These are phyloP conservation scores for Kernera saxatilis DNA, from an alignment of 345 rosid species.

Conservation along the genomic window DNA sequence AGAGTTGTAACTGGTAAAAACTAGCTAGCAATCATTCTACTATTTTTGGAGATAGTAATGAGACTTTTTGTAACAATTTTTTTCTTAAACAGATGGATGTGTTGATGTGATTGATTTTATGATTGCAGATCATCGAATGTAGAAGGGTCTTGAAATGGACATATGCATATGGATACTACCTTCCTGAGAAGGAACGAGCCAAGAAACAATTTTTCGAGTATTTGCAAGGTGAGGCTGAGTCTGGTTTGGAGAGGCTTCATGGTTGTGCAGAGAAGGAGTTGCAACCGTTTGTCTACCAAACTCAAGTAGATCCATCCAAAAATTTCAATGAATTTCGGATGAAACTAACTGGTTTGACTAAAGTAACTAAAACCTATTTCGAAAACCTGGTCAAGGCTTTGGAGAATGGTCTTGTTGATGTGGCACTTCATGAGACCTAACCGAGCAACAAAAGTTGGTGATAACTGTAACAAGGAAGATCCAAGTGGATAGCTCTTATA, in stretches of 20 bases:
- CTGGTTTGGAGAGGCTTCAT: conserved; percentile 27
- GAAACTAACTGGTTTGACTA: conserved; percentile 53
- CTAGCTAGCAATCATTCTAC: background rate
- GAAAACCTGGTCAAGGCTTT: conserved; percentile 75
- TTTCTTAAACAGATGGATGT: background rate
- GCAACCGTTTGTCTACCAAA: background rate
- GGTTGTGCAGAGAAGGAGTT: conserved; percentile 16
- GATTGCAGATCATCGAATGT: conserved; percentile 55
- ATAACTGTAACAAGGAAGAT: background rate
- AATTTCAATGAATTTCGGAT: conserved; percentile 47
- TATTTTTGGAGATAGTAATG: background rate
- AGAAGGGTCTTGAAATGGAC: conserved; percentile 89
- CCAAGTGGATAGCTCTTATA: no score
- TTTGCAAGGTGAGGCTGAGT: conserved; percentile 49
- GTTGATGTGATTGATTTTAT: background rate
- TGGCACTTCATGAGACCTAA: no score
- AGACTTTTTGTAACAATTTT: background rate
- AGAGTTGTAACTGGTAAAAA: background rate
- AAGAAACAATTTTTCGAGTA: conserved; percentile 63
- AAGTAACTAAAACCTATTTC: conserved; percentile 63
- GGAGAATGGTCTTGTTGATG: conserved; percentile 73
- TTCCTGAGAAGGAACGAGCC: conserved; percentile 34
- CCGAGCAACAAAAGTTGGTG: background rate
- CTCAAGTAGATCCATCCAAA: conserved; percentile 20
- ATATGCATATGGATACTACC: conserved; percentile 77